Base-by-base conservation (phyloP, 345 rosid genomes). In the Microthlaspi erraticum region DNA sequence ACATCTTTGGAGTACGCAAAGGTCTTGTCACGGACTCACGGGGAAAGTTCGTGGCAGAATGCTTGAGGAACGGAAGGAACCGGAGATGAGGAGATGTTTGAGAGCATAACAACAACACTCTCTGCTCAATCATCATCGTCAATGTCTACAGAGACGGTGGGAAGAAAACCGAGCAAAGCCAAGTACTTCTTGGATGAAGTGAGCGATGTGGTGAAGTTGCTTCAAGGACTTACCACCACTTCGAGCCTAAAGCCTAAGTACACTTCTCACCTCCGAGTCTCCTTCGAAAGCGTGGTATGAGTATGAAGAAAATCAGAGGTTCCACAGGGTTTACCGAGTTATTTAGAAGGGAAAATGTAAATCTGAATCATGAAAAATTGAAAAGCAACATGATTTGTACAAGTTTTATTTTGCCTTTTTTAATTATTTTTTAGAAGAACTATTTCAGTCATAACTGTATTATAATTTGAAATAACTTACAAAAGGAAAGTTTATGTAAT, bases 151-250 rank as follows among this genome's bases (percentile, higher is more conserved):
- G 86, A 83, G 79, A 62, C 88, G 0, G 88, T 84, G 16, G 90
- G 90, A 38, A 81, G 82, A 43, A 86, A 86, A 68, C 90, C 90
- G 0, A 86, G 90, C 66, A 86, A 79, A 68, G 90, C 90, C 43
- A 78, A 75, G 84, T 86, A 83, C 77, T 86, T 77, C 60, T 79
- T 84, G 1, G 90, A 86, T 10, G 81, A 78, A 60, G 73, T 81
- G 19, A 54, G 39, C 6, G 87, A 82, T 9, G 87, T 86, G 13
- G 59, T 72, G 66, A 60, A 52, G 10, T 41, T 83, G 46, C 84
- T 86, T n/a, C 71, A 77, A 55, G 77, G 80, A 63, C 77, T 86
- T 57, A 81, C 79, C 3, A 42, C 63, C 19, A 77, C 75, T 39
- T 64, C 77, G 2, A 66, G 60, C 20, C 50, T 57, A 7, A 74